Base-by-base conservation (phyloP, 495 filamentous ascomycete genomes). In the Penicillium nucicola region DNA sequence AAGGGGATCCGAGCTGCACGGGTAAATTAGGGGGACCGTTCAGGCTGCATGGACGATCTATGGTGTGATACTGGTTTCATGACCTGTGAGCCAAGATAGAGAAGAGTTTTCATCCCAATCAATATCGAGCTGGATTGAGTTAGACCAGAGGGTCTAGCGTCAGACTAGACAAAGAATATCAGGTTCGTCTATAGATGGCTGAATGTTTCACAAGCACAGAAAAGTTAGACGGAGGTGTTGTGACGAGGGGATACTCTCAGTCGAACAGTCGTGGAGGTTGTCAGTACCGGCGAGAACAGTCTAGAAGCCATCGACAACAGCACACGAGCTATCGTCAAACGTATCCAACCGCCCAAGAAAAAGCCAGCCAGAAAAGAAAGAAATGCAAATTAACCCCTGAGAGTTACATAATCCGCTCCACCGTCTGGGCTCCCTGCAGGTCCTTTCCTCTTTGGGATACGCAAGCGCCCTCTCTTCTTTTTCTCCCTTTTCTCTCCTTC, bases 381-480 rank as follows among this genome's bases (percentile, higher is more conserved):
- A 18, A 52, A 52, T 20, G 32, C 22, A 13, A 44, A 33, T 32
- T 36, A 46, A 48, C 45, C 50, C 50, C 50, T 53, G 50, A 53
- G 28, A 25, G 22, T 55, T 50, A 55, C 22, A 35, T 51, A 56
- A 55, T 45, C 52, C 20, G 36, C 35, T 35, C 53, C 56, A 55
- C 57, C 43, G 37, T 55, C 66, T 64, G 61, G 65, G 55, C 68
- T 68, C 61, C 68, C 71, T 71, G 70, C 69, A 70, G 67, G 64
- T 74, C 69, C 55, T 67, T 72, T 61, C 67, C 68, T 43, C 44
- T 56, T 65, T 57, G 52, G 53, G 55, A 34, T 38, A 59, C 59
- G 56, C 64, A 62, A 56, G 49, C 57, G 53, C 59, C 55, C 47
- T 53, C 52, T 62, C 55, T 57, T 60, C 55, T 59, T 60, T 61